Base-by-base conservation (phyloP, 2,329 filamentous ascomycete genomes). In the Fonsecaea monophora region DNA sequence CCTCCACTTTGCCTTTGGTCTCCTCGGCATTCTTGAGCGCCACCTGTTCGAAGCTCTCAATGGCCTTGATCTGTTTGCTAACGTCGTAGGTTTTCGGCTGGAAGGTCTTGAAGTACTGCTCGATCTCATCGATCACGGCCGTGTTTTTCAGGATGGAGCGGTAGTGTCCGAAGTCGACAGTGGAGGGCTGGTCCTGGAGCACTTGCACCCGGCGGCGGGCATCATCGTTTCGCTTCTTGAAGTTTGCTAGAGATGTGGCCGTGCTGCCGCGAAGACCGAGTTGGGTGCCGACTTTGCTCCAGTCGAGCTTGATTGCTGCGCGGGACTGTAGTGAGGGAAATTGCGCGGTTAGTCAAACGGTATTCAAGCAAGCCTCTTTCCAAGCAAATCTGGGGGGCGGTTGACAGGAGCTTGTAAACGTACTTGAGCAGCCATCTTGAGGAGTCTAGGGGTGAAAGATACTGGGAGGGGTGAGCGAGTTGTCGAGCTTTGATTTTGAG, bases 201-300 rank as follows among this genome's bases (percentile, higher is more conserved):
- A 88, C 77, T 82, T 91, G 89, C 70, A 99, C 87, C 84, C 94
- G 94, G 85, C 95, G 94, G 83, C 94, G 94, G 79, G 92, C 94
- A 81, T 97, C 94, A 80, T 99, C 95, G 87, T 98, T 97, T 85
- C 95, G 94, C 89, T 97, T 95, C 89, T 99, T 99, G 90, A 99
- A 99, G 73, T 92, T 88, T 81, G 94, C 90, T 70, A 99, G 92
- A 70, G 94, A 91, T 77, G 90, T 84, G 75, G 92, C 94, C 75
- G 95, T 99, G 85, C 93, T 92, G 81, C 95, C 95, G 82, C 92
- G 92, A 82, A 99, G 92, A 81, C 94, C 94, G 77, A 99, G 93
- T 79, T 94, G 96, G 83, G 87, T 89, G 83, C 90, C 90, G 78
- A 99, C 89, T 85, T 96, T 95, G 84, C 89, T 89, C 95, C 95